Evolutionary conservation across 306 rosid genomes (phyloP), one percentile per base, ranked within the genome.

Genomic region (Ziziphus jujuba): DNA sequence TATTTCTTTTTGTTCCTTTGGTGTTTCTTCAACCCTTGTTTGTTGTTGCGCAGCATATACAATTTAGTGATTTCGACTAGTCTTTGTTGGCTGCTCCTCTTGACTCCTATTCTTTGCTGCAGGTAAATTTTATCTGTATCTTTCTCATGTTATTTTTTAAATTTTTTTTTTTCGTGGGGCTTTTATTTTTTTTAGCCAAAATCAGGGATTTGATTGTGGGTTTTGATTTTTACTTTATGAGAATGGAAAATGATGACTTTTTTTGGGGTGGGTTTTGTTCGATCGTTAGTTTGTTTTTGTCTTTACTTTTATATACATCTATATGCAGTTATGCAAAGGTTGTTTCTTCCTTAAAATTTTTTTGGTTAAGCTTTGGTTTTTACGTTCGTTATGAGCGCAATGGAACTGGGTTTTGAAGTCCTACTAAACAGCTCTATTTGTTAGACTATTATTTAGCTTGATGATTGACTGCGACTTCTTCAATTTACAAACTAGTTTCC

Each of bases 51-150:
- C 35, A 55, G 47, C 69, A 2, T 38, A 9, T 23, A n/a, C n/a
- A 60, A 63, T 69, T 72, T 59, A 51, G 63, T 55, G 45, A 62
- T 71, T 78, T 66, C 31, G 22, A 51, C 13, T 23, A 40, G 7
- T 55, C 23, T 6, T 55, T 43, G 60, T 51, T 35, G 67, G 61
- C 28, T 62, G 64, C 74, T 52, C 40, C 56, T 35, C 19, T 20
- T 54, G 31, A 5, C 69, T 54, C 54, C 52, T 70, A 70, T 68
- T 68, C 11, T 58, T 57, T 64, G 53, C 67, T 78, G 59, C 77
- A 84, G 88, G 96, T 89, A 59, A 65, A 76, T 59, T 61, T 74
- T 69, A 20, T 43, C 71, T 60, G 43, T 69, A 20, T 43, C 71
- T 60, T 40, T 49, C 53, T 69, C 14, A 69, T 61, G 53, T 21